These are phyloP conservation scores for Pelargonium citronellum DNA, from an alignment of 441 rosid species.

Conservation along the genomic window DNA sequence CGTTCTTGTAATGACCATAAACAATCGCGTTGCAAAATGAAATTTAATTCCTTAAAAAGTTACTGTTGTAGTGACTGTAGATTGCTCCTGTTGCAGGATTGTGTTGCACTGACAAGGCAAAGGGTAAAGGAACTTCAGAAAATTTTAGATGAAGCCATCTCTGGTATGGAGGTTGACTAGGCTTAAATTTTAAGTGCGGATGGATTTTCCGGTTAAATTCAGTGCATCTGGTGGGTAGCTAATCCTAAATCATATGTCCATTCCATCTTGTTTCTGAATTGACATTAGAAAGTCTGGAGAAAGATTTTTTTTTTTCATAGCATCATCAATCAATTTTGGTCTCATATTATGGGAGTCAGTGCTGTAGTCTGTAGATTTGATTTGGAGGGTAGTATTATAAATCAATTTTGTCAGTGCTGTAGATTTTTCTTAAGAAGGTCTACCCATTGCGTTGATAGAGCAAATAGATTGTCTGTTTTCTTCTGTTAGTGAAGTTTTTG, in stretches of 20 bases:
- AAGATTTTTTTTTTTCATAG: background rate
- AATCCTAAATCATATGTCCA: conserved; percentile 9
- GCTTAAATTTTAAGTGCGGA: conserved; percentile 6
- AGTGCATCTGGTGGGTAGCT: conserved; percentile 15
- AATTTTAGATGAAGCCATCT: conserved; percentile 56
- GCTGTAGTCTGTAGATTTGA: no score
- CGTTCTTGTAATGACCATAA: background rate
- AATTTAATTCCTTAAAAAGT: background rate
- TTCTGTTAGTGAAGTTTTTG: no score
- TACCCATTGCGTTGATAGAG: no score
- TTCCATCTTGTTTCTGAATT: conserved; percentile 9
- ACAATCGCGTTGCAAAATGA: background rate
- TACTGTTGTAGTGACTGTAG: conserved; percentile 4
- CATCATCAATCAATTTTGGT: conserved; percentile 19
- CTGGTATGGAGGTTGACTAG: conserved; percentile 62
- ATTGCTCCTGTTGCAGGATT: conserved; percentile 48
- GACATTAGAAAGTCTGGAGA: background rate
- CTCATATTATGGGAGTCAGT: background rate
- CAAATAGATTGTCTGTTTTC: no score
- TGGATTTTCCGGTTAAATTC: conserved; percentile 12
- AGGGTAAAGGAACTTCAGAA: conserved; percentile 65
- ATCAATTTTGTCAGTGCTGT: no score
- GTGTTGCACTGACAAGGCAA: conserved; percentile 66
- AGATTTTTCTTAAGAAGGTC: no score
- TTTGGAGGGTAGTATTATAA: no score